phyloP scores from a whole-genome alignment of 2,329 filamentous ascomycete species.

The Celoporthe dispersa region DNA sequence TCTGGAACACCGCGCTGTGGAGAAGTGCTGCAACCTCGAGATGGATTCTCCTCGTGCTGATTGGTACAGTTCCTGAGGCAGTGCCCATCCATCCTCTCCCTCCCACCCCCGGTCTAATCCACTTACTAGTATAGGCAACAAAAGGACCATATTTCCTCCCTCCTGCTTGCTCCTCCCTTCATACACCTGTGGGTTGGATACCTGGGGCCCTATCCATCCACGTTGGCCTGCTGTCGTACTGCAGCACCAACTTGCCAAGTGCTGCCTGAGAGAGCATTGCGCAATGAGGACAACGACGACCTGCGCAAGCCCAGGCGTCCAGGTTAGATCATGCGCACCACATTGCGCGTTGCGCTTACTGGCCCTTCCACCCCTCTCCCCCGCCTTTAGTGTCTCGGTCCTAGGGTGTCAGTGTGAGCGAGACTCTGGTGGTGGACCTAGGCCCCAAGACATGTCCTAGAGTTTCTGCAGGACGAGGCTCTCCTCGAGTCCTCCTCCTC shows the following conservation, averaged over 20 bases:
- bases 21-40: neutral
- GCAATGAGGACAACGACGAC: neutral
- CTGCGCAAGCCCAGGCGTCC: neutral
- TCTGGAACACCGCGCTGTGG: neutral
- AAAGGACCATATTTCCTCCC: neutral
- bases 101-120: neutral
- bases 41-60: neutral
- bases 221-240: neutral
- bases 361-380: neutral
- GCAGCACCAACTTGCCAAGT: neutral
- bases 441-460: neutral
- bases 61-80: neutral
- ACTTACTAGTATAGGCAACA: constrained; percentile 5
- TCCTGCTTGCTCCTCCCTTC: neutral
- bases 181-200: neutral
- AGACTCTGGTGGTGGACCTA: neutral
- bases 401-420: no score
- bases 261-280: constrained; percentile 8
- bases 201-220: no score
- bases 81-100: neutral
- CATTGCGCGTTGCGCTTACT: constrained; percentile 8
- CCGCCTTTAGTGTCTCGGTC: neutral
- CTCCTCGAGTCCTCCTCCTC: neutral
- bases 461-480: neutral
- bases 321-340: neutral